A percentile compares a stretch with the other conserved stretches of the same genome.
These are phyloP conservation scores for Mallotus nudiflorus DNA, from an alignment of 345 rosid species.

Conservation along the genomic window DNA sequence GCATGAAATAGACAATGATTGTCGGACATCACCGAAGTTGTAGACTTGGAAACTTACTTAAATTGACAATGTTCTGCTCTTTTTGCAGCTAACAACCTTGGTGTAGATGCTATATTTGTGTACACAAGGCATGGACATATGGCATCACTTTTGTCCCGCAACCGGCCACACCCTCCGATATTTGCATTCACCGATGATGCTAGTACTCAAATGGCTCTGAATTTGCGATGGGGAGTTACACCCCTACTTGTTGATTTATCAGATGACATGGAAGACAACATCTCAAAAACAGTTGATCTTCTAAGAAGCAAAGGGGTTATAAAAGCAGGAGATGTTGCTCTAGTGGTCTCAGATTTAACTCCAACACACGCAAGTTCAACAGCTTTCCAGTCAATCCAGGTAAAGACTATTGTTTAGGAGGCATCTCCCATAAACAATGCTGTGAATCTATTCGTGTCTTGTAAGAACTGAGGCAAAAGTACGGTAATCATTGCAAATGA, in stretches of 20 bases:
- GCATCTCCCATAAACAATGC: neutral
- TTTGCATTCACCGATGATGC: conserved; percentile 56
- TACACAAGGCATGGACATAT: conserved; percentile 65
- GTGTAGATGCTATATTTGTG: conserved; percentile 68
- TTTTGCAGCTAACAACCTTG: conserved; percentile 56
- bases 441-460: too few relatives aligned
- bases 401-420: conserved; percentile 46
- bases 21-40: too few relatives aligned
- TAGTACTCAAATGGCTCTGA: conserved; percentile 55
- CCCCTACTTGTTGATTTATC: conserved; percentile 48
- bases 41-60: neutral
- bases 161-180: conserved; percentile 64
- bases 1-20: too few relatives aligned
- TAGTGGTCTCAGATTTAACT: conserved; percentile 60
- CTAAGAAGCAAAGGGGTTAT: conserved; percentile 50
- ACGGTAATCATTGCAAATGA: too few relatives aligned
- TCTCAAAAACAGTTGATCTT: conserved; percentile 43
- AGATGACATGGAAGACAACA: conserved; percentile 58
- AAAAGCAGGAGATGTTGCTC: conserved; percentile 40
- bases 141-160: conserved; percentile 70
- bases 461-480: too few relatives aligned
- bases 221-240: conserved; percentile 70
- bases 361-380: conserved; percentile 36
- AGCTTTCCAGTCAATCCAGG: conserved; percentile 55
- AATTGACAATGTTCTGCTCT: neutral